Conservation (phyloP, 495 filamentous ascomycete genomes). For the Aspergillus cavernicola region DNA sequence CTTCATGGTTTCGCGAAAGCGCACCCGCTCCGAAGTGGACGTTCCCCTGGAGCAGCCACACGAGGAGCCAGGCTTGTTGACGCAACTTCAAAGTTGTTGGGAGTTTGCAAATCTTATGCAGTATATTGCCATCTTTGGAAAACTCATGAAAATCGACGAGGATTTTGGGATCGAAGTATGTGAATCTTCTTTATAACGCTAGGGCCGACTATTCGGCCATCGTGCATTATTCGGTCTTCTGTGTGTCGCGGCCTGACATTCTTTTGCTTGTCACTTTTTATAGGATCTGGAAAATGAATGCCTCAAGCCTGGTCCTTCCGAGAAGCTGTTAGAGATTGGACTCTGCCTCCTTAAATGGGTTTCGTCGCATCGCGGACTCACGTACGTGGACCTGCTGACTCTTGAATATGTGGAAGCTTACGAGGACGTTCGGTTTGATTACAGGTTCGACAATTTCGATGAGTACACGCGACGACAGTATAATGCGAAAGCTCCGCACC, state of each 20-base stretch:
- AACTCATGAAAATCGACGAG: slow-evolving; percentile 82
- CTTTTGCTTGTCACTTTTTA: neutral
- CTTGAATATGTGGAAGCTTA: neutral
- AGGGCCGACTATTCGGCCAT: neutral
- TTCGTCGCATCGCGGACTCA: slow-evolving; percentile 87
- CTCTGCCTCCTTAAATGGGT: slow-evolving; percentile 86
- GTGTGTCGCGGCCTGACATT: neutral
- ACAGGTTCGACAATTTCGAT: slow-evolving; percentile 82
- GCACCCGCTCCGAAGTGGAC: slow-evolving; percentile 66
- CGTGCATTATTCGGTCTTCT: neutral
- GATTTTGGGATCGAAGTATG: slow-evolving; percentile 81
- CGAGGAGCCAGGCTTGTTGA: slow-evolving; percentile 53
- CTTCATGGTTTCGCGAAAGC: slow-evolving; percentile 62
- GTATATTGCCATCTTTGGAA: slow-evolving; percentile 86
- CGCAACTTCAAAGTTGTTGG: slow-evolving; percentile 81
- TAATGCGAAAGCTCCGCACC: slow-evolving; percentile 68
- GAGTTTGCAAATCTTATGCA: slow-evolving; percentile 94
- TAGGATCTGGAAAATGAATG: slow-evolving; percentile 90
- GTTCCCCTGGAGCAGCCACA: slow-evolving; percentile 39
- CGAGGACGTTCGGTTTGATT: neutral
- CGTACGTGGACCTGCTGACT: slow-evolving; percentile 51
- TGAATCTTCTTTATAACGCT: neutral
- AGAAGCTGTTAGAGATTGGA: slow-evolving; percentile 75
- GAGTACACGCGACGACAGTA: slow-evolving; percentile 93
- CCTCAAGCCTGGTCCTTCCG: slow-evolving; percentile 68